These are phyloP conservation scores for Coemansia sp. DNA, from an alignment of 192 early-diverging fungal species.

Conservation along the genomic window DNA sequence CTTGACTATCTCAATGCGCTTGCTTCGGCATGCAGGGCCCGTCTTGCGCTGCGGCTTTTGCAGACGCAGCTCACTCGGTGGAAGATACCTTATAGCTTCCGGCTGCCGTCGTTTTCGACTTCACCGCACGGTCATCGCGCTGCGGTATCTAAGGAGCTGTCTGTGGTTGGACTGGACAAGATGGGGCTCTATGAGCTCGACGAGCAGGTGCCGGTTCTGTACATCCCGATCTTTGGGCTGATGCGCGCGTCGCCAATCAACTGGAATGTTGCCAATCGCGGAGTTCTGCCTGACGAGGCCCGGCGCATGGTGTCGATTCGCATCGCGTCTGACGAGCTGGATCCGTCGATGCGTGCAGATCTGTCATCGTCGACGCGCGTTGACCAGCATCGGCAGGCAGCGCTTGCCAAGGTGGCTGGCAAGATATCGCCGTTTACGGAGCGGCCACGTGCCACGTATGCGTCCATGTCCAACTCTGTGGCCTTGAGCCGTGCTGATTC, in stretches of 20 bases:
- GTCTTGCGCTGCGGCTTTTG: conserved; percentile 45
- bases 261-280: conserved; percentile 43
- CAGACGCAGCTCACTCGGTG: conserved; percentile 48
- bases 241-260: conserved; percentile 54
- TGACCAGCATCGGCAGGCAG: conserved; percentile 40
- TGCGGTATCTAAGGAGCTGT: conserved; percentile 51
- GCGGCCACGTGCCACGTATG: conserved; percentile 8
- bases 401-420: conserved; percentile 32
- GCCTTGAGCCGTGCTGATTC: conserved; percentile 1
- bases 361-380: conserved; percentile 42
- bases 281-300: conserved; percentile 45
- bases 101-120: conserved; percentile 51
- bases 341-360: conserved; percentile 44
- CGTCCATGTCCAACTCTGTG: conserved; percentile 15
- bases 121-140: conserved; percentile 52
- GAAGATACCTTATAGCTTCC: conserved; percentile 50
- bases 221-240: conserved; percentile 42
- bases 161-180: conserved; percentile 44
- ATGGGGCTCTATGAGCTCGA: conserved; percentile 54
- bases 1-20: conserved; percentile 53
- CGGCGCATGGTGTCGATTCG: conserved; percentile 53
- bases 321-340: conserved; percentile 48
- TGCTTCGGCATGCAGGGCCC: conserved; percentile 43
- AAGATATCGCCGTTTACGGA: conserved; percentile 8
- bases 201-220: conserved; percentile 51